Percentiles rank a stretch among this genome's conserved stretches.
Evolutionary conservation across 495 filamentous ascomycete genomes (phyloP).

Genomic region (Annulohypoxylon nitens): DNA sequence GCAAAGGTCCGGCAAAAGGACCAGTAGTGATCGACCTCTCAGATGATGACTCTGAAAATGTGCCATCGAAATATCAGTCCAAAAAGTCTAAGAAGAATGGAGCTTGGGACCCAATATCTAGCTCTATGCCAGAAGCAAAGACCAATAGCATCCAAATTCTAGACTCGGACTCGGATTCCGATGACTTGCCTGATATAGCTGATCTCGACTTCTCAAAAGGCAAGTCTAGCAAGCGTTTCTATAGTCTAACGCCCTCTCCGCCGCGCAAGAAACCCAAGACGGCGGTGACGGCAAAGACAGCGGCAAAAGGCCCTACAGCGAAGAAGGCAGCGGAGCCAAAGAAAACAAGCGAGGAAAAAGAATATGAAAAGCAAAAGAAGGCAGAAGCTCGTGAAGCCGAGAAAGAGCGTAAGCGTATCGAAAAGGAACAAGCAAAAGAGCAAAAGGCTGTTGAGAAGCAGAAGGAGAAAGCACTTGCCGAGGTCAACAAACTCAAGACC

Average conservation of each 20-base stretch:
- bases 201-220: conserved; percentile 49
- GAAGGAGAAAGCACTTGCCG: conserved; percentile 74
- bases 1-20: conserved; percentile 15
- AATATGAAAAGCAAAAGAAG: conserved; percentile 53
- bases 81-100: conserved; percentile 42
- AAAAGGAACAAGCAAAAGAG: conserved; percentile 68
- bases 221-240: conserved; percentile 14
- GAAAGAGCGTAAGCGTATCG: conserved; percentile 62
- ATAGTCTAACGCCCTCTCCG: conserved; percentile 40
- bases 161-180: conserved; percentile 47
- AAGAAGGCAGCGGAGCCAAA: conserved; percentile 41
- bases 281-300: background rate
- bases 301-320: background rate
- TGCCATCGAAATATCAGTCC: conserved; percentile 2
- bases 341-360: conserved; percentile 55
- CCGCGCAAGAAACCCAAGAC: conserved; percentile 26
- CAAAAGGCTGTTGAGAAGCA: conserved; percentile 75
- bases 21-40: conserved; percentile 48
- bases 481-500: conserved; percentile 80
- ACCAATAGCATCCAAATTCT: conserved; percentile 24
- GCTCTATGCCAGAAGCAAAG: conserved; percentile 58
- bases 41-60: conserved; percentile 31
- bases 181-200: conserved; percentile 57
- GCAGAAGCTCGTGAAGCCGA: conserved; percentile 66
- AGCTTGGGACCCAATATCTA: conserved; percentile 64